Evolutionary conservation across 139 green algal genomes (phyloP), one percentile per base, ranked within the genome.

Genomic region (Diplosphaera chodatii): DNA sequence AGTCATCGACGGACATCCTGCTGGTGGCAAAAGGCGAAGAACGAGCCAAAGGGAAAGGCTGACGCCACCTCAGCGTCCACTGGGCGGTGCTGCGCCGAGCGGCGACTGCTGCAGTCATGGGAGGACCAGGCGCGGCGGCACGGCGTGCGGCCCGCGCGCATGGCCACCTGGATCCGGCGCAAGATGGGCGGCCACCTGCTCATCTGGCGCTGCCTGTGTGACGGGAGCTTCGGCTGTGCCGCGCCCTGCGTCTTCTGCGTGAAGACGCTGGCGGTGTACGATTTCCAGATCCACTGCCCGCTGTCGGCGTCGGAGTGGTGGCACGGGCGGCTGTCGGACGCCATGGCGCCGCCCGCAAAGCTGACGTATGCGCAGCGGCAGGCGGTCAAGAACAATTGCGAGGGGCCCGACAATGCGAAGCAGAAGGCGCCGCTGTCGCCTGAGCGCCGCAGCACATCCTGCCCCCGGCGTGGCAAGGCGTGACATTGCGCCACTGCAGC

Each of bases 211-310:
- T 73, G 74, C 15, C 78, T 79, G 2, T 28, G 55, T 23, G 87
- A 92, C 72, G 87, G 87, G 37, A 80, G 63, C 3, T 77, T 91
- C 21, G 87, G 83, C 63, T 84, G 76, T 66, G 77, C 78, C 34
- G 72, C 84, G 29, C 87, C 85, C 2, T 91, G 87, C 74, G 71
- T 92, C 4, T 64, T 85, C 29, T 92, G 87, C 78, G 74, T 82
- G 55, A 62, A 68, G 22, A 71, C 84, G 75, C 78, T 92, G 27
- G 28, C 55, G 21, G 68, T 69, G 6, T 85, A 85, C 59, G 87
- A 88, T 69, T 34, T 92, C 16, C 66, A 69, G 3, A 80, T 92
- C 27, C 74, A 77, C 59, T 91, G 83, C 74, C 63, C 78, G 48
- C 48, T 59, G 48, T 59, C 48, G 13, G 48, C 48, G 13, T 59